A percentile compares a stretch with the other conserved stretches of the same genome.
Evolutionary conservation across 169 alveolate species (phyloP).

Genomic region (Cryptosporidium felis): DNA sequence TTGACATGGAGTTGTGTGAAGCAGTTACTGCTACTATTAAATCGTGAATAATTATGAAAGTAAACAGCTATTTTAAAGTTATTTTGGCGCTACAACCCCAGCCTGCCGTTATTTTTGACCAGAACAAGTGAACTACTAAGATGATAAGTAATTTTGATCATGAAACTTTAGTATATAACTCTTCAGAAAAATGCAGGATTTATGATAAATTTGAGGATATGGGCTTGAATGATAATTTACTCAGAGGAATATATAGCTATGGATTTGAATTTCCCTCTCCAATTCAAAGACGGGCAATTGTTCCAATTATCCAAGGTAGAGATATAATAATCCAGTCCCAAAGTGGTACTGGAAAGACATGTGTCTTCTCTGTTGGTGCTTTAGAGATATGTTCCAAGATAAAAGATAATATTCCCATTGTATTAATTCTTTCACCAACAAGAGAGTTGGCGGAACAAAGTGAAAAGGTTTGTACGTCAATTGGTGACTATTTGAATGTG

Average conservation of each 20-base stretch:
- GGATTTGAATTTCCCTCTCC: conserved; percentile 99
- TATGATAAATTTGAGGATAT: conserved; percentile 88
- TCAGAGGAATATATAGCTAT: conserved; percentile 96
- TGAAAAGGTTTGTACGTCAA: conserved; percentile 95
- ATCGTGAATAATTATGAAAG: neutral
- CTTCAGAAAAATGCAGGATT: conserved; percentile 25
- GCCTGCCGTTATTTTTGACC: too few species aligned
- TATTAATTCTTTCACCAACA: conserved; percentile 94
- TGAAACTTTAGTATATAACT: neutral
- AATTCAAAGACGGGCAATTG: conserved; percentile 98
- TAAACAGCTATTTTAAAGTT: neutral
- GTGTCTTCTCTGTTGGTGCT: conserved; percentile 97
- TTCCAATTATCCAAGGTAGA: conserved; percentile 95
- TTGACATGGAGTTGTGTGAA: conserved; percentile 62
- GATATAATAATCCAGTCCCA: conserved; percentile 97
- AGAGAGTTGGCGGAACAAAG: conserved; percentile 98
- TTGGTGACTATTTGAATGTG: conserved; percentile 97
- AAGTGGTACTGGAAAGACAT: conserved; percentile 99
- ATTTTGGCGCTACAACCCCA: neutral
- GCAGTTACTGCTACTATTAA: conserved; percentile 52
- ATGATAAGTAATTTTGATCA: neutral
- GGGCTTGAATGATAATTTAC: conserved; percentile 93
- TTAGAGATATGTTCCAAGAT: conserved; percentile 83
- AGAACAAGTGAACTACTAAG: too few species aligned
- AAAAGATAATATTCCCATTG: conserved; percentile 87